These are phyloP conservation scores for Metschnikowia drakensbergensis DNA, from an alignment of 805 yeast genomes.

Conservation along the genomic window DNA sequence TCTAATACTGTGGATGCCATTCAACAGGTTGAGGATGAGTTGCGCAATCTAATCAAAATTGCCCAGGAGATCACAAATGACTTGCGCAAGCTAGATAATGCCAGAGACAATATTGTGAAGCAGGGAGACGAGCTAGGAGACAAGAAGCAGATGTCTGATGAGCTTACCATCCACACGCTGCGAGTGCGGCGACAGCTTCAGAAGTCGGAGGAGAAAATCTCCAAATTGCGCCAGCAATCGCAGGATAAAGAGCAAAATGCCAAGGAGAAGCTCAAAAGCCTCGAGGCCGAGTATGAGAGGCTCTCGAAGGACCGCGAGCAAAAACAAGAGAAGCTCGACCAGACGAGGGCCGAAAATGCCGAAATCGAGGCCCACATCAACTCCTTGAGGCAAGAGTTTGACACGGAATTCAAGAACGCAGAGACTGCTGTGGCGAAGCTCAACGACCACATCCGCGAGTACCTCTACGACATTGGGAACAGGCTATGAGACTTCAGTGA, in stretches of 20 bases:
- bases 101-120: conserved; percentile 26
- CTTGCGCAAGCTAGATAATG: conserved; percentile 39
- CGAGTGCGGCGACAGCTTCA: conserved; percentile 50
- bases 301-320: conserved; percentile 46
- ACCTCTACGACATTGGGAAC: conserved; percentile 49
- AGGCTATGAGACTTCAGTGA: conserved; percentile 15
- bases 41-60: conserved; percentile 44
- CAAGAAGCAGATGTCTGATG: conserved; percentile 34
- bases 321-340: conserved; percentile 47
- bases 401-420: conserved; percentile 50
- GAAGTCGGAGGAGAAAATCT: conserved; percentile 45
- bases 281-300: conserved; percentile 45
- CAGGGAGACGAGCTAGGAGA: conserved; percentile 39
- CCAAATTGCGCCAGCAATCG: conserved; percentile 41
- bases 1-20: conserved; percentile 57
- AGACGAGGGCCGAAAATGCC: conserved; percentile 46
- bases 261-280: conserved; percentile 39
- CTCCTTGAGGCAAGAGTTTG: conserved; percentile 41
- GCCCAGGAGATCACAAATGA: conserved; percentile 51
- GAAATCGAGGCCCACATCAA: conserved; percentile 40
- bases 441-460: conserved; percentile 51
- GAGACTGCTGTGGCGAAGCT: conserved; percentile 52
- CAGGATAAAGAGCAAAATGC: conserved; percentile 42
- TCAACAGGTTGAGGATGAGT: conserved; percentile 36
- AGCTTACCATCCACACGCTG: conserved; percentile 39